Evolutionary conservation across 495 filamentous ascomycete species (phyloP), one percentile per base, ranked within the genome.

Genomic region (Darksidea phi): DNA sequence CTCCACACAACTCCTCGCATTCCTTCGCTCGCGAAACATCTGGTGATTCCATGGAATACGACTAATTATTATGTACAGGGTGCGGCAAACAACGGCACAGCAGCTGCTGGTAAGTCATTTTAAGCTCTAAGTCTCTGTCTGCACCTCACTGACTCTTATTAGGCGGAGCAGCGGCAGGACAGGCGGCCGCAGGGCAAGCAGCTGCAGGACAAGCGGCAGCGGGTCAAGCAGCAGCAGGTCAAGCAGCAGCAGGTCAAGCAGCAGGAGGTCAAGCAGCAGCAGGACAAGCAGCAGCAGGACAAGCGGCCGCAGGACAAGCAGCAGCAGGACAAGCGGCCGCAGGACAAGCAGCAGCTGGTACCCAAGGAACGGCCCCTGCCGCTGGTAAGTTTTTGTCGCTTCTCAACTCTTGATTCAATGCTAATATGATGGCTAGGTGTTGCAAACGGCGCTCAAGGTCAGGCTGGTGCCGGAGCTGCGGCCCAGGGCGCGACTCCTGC

Each of bases 81-180:
- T 15, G 47, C 47, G 15, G 47, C 47, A 6, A 49, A 20, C 23
- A 49, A 49, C 47, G 47, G 47, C 12, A 49, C 47, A 15, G 47
- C 47, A 21, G 24, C n/a, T 21, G 47, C 47, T 21, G 47, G 47
- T 23, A 49, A 21, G 41, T 45, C 6, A 3, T 15, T 45, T 21
- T 15, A 13, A 13, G 6, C 13, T 15, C 24, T 15, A n/a, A n/a
- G n/a, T n/a, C 24, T 17, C 12, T 25, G n/a, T 49, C 17, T 21
- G 41, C 41, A 4, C 41, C 3, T n/a, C 15, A 6, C 41, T 45
- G 41, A 45, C 41, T 5, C 13, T 3, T 17, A 21, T 25, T 49
- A 49, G 47, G 7, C 6, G 5, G 7, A 5, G 47, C 17, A 15
- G 24, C n/a, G 6, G 47, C 47, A 20, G 47, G 47, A 49, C 8